A percentile compares a stretch with the other conserved stretches of the same genome.
Conservation (phyloP, 768 basidiomycete genomes). For the Russula earlei region DNA sequence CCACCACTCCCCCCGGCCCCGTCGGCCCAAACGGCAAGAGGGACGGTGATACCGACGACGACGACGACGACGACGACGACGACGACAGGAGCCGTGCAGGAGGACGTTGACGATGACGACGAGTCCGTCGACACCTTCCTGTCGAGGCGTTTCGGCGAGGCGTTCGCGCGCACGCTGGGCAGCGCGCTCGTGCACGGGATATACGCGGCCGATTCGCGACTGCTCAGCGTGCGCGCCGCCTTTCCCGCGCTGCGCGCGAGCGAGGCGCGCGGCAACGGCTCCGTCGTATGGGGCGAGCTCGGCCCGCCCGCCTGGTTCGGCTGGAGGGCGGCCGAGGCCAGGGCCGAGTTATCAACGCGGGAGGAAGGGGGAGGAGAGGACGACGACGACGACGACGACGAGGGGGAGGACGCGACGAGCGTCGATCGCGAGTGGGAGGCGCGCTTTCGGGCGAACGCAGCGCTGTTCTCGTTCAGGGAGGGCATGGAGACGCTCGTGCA, state of each 20-base stretch:
- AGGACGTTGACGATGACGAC: slow-evolving; percentile 34
- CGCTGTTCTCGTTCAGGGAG: slow-evolving; percentile 74
- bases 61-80: background rate
- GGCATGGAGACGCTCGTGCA: slow-evolving; percentile 63
- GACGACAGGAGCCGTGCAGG: background rate
- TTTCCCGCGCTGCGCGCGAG: slow-evolving; percentile 68
- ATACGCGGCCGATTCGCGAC: slow-evolving; percentile 77
- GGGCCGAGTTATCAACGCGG: slow-evolving; percentile 4
- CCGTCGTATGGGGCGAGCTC: slow-evolving; percentile 54
- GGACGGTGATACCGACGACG: too few species aligned
- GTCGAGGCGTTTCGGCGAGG: slow-evolving; percentile 57
- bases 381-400: slow-evolving; percentile 30
- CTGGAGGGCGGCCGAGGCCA: background rate
- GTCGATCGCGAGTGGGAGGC: slow-evolving; percentile 20
- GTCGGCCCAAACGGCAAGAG: too few species aligned
- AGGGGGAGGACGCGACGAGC: slow-evolving; percentile 17
- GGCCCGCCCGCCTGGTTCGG: slow-evolving; percentile 21
- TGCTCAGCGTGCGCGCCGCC: slow-evolving; percentile 64
- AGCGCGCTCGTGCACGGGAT: slow-evolving; percentile 86
- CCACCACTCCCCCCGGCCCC: background rate
- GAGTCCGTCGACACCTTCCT: slow-evolving; percentile 79
- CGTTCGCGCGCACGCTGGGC: slow-evolving; percentile 62
- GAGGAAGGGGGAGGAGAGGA: slow-evolving; percentile 28
- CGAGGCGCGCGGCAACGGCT: slow-evolving; percentile 59
- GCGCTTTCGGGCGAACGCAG: slow-evolving; percentile 41